Percentiles rank a stretch among this genome's conserved stretches.
Evolutionary conservation across 768 basidiomycete genomes (phyloP).

Genomic region (Pisolithus orientalis): DNA sequence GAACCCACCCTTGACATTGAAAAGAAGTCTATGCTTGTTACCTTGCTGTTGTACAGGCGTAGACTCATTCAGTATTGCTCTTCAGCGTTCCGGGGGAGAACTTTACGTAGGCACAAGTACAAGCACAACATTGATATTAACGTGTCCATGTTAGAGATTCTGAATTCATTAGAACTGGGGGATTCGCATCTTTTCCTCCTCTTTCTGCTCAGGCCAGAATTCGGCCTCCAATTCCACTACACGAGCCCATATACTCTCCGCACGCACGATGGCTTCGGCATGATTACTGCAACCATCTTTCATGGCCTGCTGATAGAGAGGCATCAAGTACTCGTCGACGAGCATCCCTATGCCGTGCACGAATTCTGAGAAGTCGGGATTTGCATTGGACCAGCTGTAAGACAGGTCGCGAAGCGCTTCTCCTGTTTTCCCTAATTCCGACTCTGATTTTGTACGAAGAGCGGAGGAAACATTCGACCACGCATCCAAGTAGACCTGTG

Average conservation of each 20-base stretch:
- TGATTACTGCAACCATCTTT: constrained; percentile 23
- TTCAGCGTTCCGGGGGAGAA: too few relatives aligned
- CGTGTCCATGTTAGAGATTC: background rate
- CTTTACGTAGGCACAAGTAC: background rate
- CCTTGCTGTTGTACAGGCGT: too few relatives aligned
- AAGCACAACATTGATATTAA: background rate
- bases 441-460: constrained; percentile 1
- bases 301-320: constrained; percentile 32
- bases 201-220: constrained; percentile 52
- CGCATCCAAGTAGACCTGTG: constrained; percentile 62
- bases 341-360: constrained; percentile 44
- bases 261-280: constrained; percentile 16
- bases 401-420: constrained; percentile 44
- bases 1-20: too few relatives aligned
- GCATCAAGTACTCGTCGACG: constrained; percentile 34
- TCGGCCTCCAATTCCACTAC: constrained; percentile 54
- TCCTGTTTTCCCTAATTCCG: constrained; percentile 8
- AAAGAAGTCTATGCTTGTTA: background rate
- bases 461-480: constrained; percentile 46
- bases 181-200: constrained; percentile 16
- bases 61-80: too few relatives aligned
- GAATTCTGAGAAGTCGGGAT: constrained; percentile 45
- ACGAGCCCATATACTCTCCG: constrained; percentile 50
- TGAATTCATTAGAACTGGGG: background rate
- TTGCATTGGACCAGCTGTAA: constrained; percentile 50